Conservation (phyloP, 805 yeast genomes). For the Nakazawaea ambrosiae region DNA sequence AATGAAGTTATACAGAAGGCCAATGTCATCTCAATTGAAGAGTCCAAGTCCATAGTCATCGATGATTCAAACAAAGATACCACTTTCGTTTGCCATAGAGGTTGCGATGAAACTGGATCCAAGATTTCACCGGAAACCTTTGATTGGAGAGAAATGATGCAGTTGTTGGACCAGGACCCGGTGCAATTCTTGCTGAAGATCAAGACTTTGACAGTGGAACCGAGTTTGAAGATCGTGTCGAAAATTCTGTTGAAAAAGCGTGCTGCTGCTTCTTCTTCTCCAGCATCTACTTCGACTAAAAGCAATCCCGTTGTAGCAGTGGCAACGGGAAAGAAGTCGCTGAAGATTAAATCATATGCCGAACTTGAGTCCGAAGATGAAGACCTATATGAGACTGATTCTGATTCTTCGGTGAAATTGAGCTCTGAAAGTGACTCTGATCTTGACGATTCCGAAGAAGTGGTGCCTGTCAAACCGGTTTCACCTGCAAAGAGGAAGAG, state of each 20-base stretch:
- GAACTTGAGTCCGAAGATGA: not conserved
- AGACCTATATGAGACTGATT: not conserved
- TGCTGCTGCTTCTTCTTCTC: too few relatives aligned
- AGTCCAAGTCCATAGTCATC: slow-evolving; percentile 25
- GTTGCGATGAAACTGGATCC: slow-evolving; percentile 30
- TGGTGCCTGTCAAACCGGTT: not conserved
- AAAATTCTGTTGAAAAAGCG: not conserved
- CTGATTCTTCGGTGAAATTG: not conserved
- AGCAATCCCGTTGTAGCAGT: too few relatives aligned
- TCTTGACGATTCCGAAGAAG: not conserved
- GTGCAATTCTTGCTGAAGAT: slow-evolving; percentile 2
- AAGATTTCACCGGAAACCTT: slow-evolving; percentile 23
- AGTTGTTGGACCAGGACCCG: not conserved
- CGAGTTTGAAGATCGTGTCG: not conserved
- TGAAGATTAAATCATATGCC: not conserved
- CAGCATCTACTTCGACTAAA: not conserved
- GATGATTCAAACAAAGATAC: slow-evolving; percentile 28
- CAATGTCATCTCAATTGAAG: slow-evolving; percentile 31
- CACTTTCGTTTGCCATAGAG: slow-evolving; percentile 34
- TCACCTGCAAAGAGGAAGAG: slow-evolving; percentile 1
- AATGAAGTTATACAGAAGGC: slow-evolving; percentile 37
- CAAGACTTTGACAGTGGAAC: not conserved
- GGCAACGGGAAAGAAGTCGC: not conserved
- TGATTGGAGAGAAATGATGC: not conserved
- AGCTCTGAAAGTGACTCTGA: not conserved